Conservation (phyloP, 768 basidiomycete genomes). For the Sporobolomyces roseus region DNA sequence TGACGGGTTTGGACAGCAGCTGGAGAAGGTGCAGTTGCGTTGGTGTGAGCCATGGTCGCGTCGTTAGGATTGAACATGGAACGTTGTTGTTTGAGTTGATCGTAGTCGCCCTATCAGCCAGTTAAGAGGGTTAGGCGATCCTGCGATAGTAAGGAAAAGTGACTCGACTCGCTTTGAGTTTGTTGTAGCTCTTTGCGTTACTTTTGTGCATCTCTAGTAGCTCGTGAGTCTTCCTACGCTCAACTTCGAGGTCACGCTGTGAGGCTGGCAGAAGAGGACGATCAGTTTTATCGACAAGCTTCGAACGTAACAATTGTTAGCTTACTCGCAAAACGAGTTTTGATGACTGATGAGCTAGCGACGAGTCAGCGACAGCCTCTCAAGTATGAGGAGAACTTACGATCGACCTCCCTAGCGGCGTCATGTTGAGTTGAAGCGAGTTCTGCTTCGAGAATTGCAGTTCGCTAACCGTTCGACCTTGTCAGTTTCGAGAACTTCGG, state of each 20-base stretch:
- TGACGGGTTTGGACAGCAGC: no score
- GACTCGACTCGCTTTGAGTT: conserved; percentile 42
- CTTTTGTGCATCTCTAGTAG: no score
- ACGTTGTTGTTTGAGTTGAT: neutral
- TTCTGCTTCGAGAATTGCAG: conserved; percentile 38
- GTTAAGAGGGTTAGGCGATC: no score
- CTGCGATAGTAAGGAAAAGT: no score
- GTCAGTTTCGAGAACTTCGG: conserved; percentile 10
- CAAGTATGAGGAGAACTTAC: conserved; percentile 1
- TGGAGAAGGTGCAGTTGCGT: neutral
- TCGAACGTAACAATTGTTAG: no score
- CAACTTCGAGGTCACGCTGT: conserved; percentile 40
- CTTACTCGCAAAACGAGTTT: neutral
- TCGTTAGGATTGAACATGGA: no score
- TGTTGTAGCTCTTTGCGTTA: conserved; percentile 44
- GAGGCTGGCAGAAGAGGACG: neutral
- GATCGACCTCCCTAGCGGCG: conserved; percentile 23
- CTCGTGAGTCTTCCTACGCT: conserved; percentile 37
- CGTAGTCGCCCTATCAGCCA: neutral
- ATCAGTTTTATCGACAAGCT: no score
- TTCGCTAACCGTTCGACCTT: conserved; percentile 5
- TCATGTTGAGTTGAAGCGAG: conserved; percentile 28
- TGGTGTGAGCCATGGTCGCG: neutral
- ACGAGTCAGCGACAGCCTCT: no score
- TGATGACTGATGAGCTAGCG: no score